These are phyloP conservation scores for Penicillium sp. DNA, from an alignment of 2,329 filamentous ascomycete genomes.

Conservation along the genomic window DNA sequence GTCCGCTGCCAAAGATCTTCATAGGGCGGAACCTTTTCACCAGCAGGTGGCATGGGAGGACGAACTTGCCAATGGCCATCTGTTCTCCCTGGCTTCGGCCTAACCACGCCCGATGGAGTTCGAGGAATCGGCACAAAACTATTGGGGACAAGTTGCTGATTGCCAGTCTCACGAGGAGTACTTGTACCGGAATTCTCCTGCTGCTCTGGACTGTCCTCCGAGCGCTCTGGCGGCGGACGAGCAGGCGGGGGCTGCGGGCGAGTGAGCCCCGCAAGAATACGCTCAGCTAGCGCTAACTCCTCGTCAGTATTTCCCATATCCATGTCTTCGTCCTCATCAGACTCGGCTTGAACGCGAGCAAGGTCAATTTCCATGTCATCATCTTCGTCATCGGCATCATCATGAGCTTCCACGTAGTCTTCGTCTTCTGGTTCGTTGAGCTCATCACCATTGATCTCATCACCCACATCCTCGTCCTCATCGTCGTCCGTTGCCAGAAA, in stretches of 20 bases:
- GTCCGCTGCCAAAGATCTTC: conserved; percentile 88
- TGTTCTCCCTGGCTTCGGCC: conserved; percentile 43
- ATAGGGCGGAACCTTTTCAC: conserved; percentile 59
- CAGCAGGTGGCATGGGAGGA: conserved; percentile 61
- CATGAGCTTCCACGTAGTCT: conserved; percentile 46
- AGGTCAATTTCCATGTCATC: conserved; percentile 34
- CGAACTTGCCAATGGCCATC: conserved; percentile 81
- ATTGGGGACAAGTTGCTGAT: conserved; percentile 15
- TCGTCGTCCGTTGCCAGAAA: conserved; percentile 43
- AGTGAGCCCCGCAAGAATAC: conserved; percentile 69
- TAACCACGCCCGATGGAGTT: conserved; percentile 58
- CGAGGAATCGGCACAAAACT: conserved; percentile 63
- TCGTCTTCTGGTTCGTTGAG: conserved; percentile 40
- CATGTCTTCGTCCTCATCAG: conserved; percentile 49
- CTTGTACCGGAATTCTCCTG: conserved; percentile 14
- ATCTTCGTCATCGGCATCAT: conserved; percentile 45
- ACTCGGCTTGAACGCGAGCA: conserved; percentile 34
- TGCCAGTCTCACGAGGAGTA: conserved; percentile 13
- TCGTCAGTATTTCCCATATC: conserved; percentile 54
- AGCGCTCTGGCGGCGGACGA: conserved; percentile 31
- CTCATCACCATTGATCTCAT: conserved; percentile 35
- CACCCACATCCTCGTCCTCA: conserved; percentile 32
- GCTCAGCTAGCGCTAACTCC: conserved; percentile 67
- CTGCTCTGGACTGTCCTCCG: conserved; percentile 27
- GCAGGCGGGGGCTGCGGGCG: conserved; percentile 61